These are phyloP conservation scores for Metschnikowia bowlesiae DNA, from an alignment of 805 yeast genomes.

Conservation along the genomic window DNA sequence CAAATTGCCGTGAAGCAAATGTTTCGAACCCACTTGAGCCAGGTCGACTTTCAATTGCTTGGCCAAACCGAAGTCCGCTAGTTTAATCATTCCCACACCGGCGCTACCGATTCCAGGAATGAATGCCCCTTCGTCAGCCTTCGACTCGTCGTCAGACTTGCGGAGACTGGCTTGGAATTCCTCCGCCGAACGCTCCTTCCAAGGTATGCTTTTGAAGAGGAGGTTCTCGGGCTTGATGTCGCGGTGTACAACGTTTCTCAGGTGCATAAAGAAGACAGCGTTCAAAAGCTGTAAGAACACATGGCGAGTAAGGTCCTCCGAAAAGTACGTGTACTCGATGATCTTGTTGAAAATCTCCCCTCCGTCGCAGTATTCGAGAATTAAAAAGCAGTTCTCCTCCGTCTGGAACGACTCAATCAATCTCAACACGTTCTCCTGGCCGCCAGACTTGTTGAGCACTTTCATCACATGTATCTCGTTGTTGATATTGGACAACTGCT, in stretches of 20 bases:
- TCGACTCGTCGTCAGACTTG: constrained; percentile 63
- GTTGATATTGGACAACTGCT: constrained; percentile 63
- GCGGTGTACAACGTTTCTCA: constrained; percentile 75
- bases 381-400: constrained; percentile 56
- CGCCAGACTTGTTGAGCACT: constrained; percentile 38
- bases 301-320: constrained; percentile 62
- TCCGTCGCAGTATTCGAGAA: constrained; percentile 70
- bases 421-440: constrained; percentile 59
- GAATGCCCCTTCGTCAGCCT: constrained; percentile 86
- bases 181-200: constrained; percentile 38
- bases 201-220: constrained; percentile 56
- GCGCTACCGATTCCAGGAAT: constrained; percentile 84
- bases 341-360: constrained; percentile 73
- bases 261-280: constrained; percentile 67
- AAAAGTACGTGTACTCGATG: constrained; percentile 61
- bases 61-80: constrained; percentile 94
- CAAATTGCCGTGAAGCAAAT: constrained; percentile 44
- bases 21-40: constrained; percentile 4
- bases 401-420: constrained; percentile 66
- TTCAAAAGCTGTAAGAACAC: constrained; percentile 58
- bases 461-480: constrained; percentile 79
- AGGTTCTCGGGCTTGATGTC: constrained; percentile 82
- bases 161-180: constrained; percentile 41
- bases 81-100: constrained; percentile 79
- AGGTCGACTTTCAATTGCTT: constrained; percentile 77